These are phyloP conservation scores for Sinapis alba DNA, from an alignment of 441 rosid genomes.

Conservation along the genomic window DNA sequence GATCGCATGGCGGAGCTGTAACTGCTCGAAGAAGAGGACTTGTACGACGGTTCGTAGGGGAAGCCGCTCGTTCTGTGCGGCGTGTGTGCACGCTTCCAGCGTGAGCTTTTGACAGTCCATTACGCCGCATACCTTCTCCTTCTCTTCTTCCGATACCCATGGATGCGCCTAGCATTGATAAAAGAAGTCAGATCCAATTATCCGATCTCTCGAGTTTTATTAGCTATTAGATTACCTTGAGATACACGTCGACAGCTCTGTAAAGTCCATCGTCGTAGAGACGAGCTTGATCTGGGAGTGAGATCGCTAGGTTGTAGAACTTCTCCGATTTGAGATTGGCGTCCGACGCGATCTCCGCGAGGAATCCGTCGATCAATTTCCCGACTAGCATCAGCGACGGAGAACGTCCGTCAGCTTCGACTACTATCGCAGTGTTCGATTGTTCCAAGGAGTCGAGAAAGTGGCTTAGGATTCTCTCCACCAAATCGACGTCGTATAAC, in stretches of 20 bases:
- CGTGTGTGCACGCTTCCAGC: constrained; percentile 80
- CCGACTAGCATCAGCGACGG: constrained; percentile 76
- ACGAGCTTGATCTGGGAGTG: constrained; percentile 66
- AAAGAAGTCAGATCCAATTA: background rate
- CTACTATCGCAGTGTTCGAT: constrained; percentile 33
- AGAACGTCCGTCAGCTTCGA: constrained; percentile 45
- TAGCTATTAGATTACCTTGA: constrained; percentile 50
- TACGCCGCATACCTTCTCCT: constrained; percentile 65
- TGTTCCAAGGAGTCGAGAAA: constrained; percentile 54
- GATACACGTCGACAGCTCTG: constrained; percentile 74
- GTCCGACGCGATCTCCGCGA: constrained; percentile 75
- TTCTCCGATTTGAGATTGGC: constrained; percentile 64
- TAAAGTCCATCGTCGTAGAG: constrained; percentile 75
- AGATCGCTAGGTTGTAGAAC: constrained; percentile 56
- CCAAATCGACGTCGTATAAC: constrained; percentile 67
- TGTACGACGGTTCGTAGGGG: constrained; percentile 77
- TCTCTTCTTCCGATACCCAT: constrained; percentile 62
- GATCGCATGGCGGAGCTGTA: constrained; percentile 73
- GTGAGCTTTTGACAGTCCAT: constrained; percentile 75
- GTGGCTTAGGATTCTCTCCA: constrained; percentile 60
- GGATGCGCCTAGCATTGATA: constrained; percentile 60
- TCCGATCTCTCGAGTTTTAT: background rate
- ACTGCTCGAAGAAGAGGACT: constrained; percentile 76
- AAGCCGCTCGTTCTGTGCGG: constrained; percentile 78
- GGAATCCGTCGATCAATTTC: constrained; percentile 67